Evolutionary conservation across 306 rosid genomes (phyloP).

Genomic region (Vigna mungo): DNA sequence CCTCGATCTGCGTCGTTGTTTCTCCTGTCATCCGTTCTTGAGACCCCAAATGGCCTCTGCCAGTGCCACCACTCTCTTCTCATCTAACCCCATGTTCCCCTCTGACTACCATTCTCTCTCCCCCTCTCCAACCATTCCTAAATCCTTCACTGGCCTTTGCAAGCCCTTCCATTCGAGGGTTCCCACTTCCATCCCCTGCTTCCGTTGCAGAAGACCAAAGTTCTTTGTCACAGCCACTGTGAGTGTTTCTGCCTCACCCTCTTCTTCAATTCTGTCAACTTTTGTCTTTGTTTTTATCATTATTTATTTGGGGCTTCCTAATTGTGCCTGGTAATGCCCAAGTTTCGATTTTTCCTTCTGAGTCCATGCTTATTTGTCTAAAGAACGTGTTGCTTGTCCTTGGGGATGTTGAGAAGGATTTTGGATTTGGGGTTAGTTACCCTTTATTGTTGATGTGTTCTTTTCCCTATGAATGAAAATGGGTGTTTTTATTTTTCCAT

Average conservation of each 20-base stretch:
- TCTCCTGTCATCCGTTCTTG: neutral
- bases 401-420: constrained; percentile 1
- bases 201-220: constrained; percentile 52
- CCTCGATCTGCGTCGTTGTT: neutral
- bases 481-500: neutral
- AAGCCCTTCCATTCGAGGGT: constrained; percentile 61
- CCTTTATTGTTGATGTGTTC: constrained; percentile 5
- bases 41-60: constrained; percentile 60
- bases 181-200: constrained; percentile 54
- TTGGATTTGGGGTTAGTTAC: neutral
- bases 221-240: constrained; percentile 79
- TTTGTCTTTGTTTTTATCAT: neutral
- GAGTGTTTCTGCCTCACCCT: constrained; percentile 30
- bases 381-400: constrained; percentile 4
- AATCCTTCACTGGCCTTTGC: constrained; percentile 69
- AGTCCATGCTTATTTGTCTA: constrained; percentile 1
- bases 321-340: neutral
- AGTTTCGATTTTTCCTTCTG: constrained; percentile 31
- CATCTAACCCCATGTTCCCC: constrained; percentile 58
- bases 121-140: constrained; percentile 61
- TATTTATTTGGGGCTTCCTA: neutral
- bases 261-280: neutral
- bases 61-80: constrained; percentile 62
- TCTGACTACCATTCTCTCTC: constrained; percentile 49
- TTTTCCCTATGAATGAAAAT: neutral